A percentile compares a stretch with the other conserved stretches of the same genome.
These are phyloP conservation scores for Catharanthus roseus DNA, from an alignment of 257 asterid species.

Conservation along the genomic window DNA sequence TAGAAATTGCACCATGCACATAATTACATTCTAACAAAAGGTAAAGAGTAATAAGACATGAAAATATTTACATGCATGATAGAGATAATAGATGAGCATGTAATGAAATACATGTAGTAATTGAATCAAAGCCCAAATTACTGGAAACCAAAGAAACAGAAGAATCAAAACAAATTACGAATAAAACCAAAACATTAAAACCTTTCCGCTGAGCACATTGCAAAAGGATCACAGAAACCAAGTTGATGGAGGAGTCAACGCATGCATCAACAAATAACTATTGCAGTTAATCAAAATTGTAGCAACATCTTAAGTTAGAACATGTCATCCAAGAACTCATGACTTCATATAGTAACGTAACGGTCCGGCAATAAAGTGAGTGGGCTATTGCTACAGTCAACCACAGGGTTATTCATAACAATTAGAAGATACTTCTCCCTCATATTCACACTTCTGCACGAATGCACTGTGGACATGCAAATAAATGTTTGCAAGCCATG, in stretches of 20 bases:
- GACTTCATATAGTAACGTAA: not conserved
- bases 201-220: not conserved
- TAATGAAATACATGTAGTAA: not conserved
- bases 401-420: not conserved
- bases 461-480: not conserved
- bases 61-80: not conserved
- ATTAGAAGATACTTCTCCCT: not conserved
- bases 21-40: not conserved
- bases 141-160: not conserved
- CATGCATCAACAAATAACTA: not conserved
- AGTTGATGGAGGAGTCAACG: not conserved
- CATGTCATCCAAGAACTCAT: not conserved
- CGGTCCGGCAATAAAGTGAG: not conserved
- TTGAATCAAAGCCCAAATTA: not conserved
- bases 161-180: not conserved
- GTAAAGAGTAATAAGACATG: not conserved
- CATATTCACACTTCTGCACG: not conserved
- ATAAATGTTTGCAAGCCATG: not conserved
- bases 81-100: not conserved
- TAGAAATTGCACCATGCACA: conserved; percentile 13
- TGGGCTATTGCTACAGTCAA: not conserved
- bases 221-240: not conserved
- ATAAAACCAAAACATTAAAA: not conserved
- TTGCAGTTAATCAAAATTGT: not conserved
- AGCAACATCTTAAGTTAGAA: not conserved